Base-by-base conservation (phyloP, 257 asterid genomes). In the Agastache rugosa region DNA sequence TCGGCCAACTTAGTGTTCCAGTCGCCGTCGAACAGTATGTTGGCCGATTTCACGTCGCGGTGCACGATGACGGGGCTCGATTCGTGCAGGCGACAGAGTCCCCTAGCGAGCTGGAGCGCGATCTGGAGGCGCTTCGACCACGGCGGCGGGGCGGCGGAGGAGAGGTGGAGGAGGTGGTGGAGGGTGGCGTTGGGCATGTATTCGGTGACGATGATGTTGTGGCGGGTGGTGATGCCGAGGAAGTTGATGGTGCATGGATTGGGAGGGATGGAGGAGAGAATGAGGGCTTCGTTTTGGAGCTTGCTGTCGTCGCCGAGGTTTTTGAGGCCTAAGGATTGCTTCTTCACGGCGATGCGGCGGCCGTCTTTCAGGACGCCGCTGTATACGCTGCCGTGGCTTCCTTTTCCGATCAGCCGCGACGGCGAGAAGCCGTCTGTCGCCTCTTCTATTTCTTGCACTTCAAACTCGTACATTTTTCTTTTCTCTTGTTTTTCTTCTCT, bases 341-440 rank as follows among this genome's bases (percentile, higher is more conserved):
- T 89, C 87, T 91, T 91, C 39, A 91, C 74, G 29, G 97, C 97
- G 66, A 84, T 85, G 11, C 34, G 62, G 9, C n/a, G 63, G 66
- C 87, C 87, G 63, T 86, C 82, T 22, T 62, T 69, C 42, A 90
- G 82, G 20, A 67, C 42, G 4, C 87, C 96, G 71, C 45, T 67
- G 77, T 89, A 91, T 1, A 91, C 90, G 41, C 60, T 63, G 16
- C 97, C 97, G 63, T 91, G 97, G 86, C 97, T 88, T 17, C 97
- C 97, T 80, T 87, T 89, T 54, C 97, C 96, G 70, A 89, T 74
- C 1, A 91, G 34, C 35, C 75, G 77, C 39, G 91, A 81, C 15
- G 78, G 77, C 7, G 91, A 85, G 86, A 91, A 91, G 35, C 79
- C 74, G 0, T 79, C 77, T 0, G 97, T 88, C 11, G 95, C 89